phyloP scores from a whole-genome alignment of 345 rosid genomes.

The Zanthoxylum bungeanum region DNA sequence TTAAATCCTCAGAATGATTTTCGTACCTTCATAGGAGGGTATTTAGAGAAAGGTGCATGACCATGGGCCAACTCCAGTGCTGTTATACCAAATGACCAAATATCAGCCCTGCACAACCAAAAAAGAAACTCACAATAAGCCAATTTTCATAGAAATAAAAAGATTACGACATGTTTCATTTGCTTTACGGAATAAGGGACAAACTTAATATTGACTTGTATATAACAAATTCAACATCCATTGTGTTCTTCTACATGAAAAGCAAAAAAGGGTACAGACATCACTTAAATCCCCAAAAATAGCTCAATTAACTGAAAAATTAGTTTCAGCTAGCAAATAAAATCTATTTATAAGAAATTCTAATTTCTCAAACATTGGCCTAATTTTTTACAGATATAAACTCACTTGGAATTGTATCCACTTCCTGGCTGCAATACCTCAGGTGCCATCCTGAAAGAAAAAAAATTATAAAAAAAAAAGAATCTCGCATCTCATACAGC shows the following conservation, averaged over 20 bases:
- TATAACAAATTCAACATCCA: background rate
- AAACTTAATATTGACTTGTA: background rate
- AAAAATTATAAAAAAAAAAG: conserved; percentile 14
- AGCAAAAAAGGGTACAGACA: background rate
- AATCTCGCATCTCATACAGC: background rate
- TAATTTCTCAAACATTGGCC: conserved; percentile 8
- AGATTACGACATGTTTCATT: background rate
- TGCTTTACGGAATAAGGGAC: background rate
- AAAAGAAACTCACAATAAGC: conserved; percentile 25
- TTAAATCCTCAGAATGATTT: background rate
- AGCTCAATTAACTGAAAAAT: background rate
- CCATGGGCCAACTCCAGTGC: conserved; percentile 99
- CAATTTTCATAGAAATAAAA: background rate
- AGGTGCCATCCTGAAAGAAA: conserved; percentile 91
- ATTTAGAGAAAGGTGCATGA: conserved; percentile 98
- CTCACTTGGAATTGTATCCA: conserved; percentile 98
- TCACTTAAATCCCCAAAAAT: background rate
- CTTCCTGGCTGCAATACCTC: conserved; percentile 98
- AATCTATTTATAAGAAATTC: background rate
- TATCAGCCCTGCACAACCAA: conserved; percentile 79
- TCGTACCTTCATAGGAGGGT: conserved; percentile 97
- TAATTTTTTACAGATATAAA: conserved; percentile 7
- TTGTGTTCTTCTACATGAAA: background rate
- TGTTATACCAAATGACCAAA: conserved; percentile 98
- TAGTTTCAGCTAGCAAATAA: conserved; percentile 1